Evolutionary conservation across 176 grass and related monocot species (phyloP).

Genomic region (Oryza officinalis): DNA sequence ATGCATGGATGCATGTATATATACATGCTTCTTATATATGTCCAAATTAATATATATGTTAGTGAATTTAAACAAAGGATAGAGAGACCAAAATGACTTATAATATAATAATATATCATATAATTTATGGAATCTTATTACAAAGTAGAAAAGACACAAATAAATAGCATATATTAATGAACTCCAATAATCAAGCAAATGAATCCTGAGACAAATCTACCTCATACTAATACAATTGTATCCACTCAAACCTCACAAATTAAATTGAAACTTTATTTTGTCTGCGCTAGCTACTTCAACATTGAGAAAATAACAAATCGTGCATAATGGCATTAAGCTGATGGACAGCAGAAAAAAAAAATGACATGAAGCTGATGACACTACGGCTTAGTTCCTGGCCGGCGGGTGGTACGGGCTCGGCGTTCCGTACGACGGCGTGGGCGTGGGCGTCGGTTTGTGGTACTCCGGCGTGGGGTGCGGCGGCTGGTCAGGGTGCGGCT

Average conservation of each 20-base stretch:
- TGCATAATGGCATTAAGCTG: not conserved
- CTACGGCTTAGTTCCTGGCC: not conserved
- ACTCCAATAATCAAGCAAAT: not conserved
- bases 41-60: no score
- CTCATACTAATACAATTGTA: not conserved
- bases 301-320: no score
- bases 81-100: no score
- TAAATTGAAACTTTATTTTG: not conserved
- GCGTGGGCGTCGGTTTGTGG: not conserved
- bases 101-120: no score
- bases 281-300: not conserved
- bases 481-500: not conserved
- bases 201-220: not conserved
- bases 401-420: not conserved
- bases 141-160: not conserved
- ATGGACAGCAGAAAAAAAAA: no score
- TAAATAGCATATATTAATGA: not conserved
- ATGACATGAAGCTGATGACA: no score
- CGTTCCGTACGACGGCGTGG: not conserved
- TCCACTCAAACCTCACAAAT: not conserved
- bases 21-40: no score
- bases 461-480: not conserved
- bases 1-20: no score
- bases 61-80: no score
- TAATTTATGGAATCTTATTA: not conserved